These are phyloP conservation scores for Cystofilobasidium bisporidii DNA, from an alignment of 768 basidiomycete species.

Conservation along the genomic window DNA sequence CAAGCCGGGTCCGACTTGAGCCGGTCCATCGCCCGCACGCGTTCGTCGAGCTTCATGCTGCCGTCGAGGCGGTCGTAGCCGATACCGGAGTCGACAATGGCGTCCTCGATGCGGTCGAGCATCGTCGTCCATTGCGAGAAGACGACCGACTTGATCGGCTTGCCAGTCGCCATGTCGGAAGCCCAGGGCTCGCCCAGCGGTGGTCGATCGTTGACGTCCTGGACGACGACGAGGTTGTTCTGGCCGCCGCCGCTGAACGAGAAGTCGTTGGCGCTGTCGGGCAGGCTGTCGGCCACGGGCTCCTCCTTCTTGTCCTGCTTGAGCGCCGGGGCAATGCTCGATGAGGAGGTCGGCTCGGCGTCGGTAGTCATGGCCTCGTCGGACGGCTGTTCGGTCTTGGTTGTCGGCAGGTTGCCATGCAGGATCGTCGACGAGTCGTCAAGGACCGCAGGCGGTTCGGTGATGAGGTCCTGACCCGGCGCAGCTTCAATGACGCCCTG, in stretches of 20 bases:
- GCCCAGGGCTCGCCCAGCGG: conserved; percentile 17
- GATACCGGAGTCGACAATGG: conserved; percentile 69
- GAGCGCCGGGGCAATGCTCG: not conserved
- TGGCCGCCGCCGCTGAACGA: not conserved
- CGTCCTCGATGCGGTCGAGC: conserved; percentile 64
- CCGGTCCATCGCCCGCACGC: conserved; percentile 81
- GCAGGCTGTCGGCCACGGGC: not conserved
- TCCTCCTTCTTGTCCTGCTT: not conserved
- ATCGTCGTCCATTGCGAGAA: conserved; percentile 30
- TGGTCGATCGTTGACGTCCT: not conserved
- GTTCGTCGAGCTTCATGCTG: conserved; percentile 93
- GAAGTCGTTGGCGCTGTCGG: conserved; percentile 3
- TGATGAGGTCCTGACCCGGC: conserved; percentile 4
- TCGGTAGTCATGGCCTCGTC: not conserved
- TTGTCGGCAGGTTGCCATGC: not conserved
- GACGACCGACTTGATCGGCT: conserved; percentile 28
- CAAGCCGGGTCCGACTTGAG: conserved; percentile 79
- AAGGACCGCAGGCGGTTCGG: not conserved
- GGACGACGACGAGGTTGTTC: not conserved
- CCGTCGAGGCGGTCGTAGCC: conserved; percentile 88
- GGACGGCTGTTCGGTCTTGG: not conserved
- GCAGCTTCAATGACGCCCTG: conserved; percentile 1
- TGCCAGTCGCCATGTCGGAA: conserved; percentile 14
- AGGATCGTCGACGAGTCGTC: conserved; percentile 5
- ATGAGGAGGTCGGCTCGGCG: not conserved